These are phyloP conservation scores for Entomophthora muscae DNA, from an alignment of 371 early-diverging fungal genomes.

Conservation along the genomic window DNA sequence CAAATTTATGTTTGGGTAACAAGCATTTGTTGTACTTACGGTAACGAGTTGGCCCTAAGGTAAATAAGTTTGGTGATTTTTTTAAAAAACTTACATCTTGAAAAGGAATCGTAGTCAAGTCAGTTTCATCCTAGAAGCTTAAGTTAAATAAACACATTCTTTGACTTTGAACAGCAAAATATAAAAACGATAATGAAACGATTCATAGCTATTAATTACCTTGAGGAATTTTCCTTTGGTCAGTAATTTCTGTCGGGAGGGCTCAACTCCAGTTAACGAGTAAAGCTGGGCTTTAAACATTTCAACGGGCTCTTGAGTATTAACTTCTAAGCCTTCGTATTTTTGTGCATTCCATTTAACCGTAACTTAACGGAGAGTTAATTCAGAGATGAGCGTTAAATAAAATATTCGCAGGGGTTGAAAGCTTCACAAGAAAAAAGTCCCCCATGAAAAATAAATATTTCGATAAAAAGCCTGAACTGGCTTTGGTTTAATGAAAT, in stretches of 20 bases:
- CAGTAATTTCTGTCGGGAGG: slow-evolving; percentile 86
- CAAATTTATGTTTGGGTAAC: neutral
- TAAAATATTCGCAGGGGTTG: too few species aligned
- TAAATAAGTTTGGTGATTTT: neutral
- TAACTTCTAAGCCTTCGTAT: slow-evolving; percentile 63
- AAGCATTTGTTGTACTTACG: slow-evolving; percentile 12
- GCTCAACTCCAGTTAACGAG: slow-evolving; percentile 81
- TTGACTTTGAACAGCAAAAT: too few species aligned
- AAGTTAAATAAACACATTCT: too few species aligned
- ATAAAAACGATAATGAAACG: neutral
- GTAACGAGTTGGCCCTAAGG: slow-evolving; percentile 15
- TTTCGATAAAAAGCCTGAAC: too few species aligned
- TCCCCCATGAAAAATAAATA: too few species aligned
- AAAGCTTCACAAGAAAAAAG: too few species aligned
- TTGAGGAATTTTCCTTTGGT: slow-evolving; percentile 88
- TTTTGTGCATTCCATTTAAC: slow-evolving; percentile 88
- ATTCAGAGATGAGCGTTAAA: too few species aligned
- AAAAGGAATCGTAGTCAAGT: slow-evolving; percentile 21
- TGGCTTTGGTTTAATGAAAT: too few species aligned
- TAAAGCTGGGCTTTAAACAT: slow-evolving; percentile 82
- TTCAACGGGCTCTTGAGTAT: slow-evolving; percentile 52
- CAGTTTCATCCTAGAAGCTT: slow-evolving; percentile 52
- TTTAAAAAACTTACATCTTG: neutral
- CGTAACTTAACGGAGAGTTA: slow-evolving; percentile 40
- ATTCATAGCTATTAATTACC: slow-evolving; percentile 20